Percentiles rank a stretch among this genome's conserved stretches.
These are phyloP conservation scores for Coemansia sp. DNA, from an alignment of 192 early-diverging fungal genomes.

Conservation along the genomic window DNA sequence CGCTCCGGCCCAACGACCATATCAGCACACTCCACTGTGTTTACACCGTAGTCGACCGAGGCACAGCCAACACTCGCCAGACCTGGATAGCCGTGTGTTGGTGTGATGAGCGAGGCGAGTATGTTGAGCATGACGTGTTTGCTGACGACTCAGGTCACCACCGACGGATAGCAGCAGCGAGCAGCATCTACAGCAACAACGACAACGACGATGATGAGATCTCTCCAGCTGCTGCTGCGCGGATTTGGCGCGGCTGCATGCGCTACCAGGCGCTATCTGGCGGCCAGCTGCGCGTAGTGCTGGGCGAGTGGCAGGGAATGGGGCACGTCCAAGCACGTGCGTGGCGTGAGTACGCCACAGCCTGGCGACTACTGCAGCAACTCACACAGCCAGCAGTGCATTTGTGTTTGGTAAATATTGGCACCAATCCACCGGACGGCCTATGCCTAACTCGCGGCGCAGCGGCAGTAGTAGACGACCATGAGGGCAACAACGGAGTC, in stretches of 20 bases:
- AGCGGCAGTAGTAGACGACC: background rate
- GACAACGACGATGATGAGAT: background rate
- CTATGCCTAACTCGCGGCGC: conserved; percentile 16
- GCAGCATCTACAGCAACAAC: background rate
- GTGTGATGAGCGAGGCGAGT: conserved; percentile 58
- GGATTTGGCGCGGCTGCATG: conserved; percentile 46
- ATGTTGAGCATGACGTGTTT: conserved; percentile 45
- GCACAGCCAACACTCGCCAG: background rate
- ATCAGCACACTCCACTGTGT: conserved; percentile 43
- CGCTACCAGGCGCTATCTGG: conserved; percentile 40
- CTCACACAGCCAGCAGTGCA: background rate
- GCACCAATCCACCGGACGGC: conserved; percentile 22
- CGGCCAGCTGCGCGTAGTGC: conserved; percentile 33
- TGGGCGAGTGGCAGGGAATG: conserved; percentile 51
- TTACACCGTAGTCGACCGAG: conserved; percentile 20
- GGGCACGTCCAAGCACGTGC: conserved; percentile 16
- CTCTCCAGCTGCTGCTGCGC: conserved; percentile 15
- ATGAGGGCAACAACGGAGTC: background rate
- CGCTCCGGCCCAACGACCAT: conserved; percentile 34
- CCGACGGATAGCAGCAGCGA: background rate
- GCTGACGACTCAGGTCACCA: background rate
- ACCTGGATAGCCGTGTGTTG: conserved; percentile 46
- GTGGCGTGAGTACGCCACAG: conserved; percentile 25
- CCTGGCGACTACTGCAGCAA: conserved; percentile 11
- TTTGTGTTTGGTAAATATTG: conserved; percentile 29